A percentile compares a stretch with the other conserved stretches of the same genome.
Conservation (phyloP, 2,329 filamentous ascomycete genomes). For the Alternaria triticimaculans region DNA sequence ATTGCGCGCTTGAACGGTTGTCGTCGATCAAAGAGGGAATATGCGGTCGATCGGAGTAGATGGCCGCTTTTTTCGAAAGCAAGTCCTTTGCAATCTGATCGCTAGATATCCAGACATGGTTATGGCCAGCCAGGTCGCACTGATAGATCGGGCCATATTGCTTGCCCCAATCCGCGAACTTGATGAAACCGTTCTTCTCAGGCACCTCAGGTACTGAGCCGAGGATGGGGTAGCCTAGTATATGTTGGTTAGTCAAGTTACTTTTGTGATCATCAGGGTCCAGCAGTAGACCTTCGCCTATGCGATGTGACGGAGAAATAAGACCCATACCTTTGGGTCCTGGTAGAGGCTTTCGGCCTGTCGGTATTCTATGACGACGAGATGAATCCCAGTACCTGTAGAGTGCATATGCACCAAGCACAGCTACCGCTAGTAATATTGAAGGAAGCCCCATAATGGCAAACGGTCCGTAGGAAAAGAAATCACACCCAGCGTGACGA, state of each 20-base stretch:
- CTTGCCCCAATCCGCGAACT: constrained; percentile 56
- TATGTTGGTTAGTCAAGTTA: constrained; percentile 13
- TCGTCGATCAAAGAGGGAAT: constrained; percentile 54
- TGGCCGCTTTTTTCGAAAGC: constrained; percentile 52
- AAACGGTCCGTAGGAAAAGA: constrained; percentile 7
- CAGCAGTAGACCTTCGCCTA: not conserved
- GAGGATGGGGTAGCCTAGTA: constrained; percentile 52
- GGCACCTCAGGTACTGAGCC: constrained; percentile 54
- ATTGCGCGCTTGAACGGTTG: constrained; percentile 54
- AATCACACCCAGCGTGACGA: constrained; percentile 9
- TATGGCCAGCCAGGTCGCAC: constrained; percentile 52
- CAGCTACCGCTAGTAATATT: constrained; percentile 30
- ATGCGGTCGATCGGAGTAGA: constrained; percentile 56
- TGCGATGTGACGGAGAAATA: constrained; percentile 4
- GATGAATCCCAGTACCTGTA: constrained; percentile 38
- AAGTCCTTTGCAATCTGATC: constrained; percentile 53
- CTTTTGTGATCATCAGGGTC: not conserved
- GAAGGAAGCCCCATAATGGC: constrained; percentile 42
- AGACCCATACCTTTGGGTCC: constrained; percentile 49
- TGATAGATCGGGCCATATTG: constrained; percentile 56
- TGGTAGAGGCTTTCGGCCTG: constrained; percentile 47
- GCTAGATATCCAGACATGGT: constrained; percentile 56
- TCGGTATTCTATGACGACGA: constrained; percentile 38
- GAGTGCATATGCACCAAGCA: constrained; percentile 34
- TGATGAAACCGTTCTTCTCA: constrained; percentile 53